Evolutionary conservation across 441 rosid genomes (phyloP).

Genomic region (Populus trichocarpa): DNA sequence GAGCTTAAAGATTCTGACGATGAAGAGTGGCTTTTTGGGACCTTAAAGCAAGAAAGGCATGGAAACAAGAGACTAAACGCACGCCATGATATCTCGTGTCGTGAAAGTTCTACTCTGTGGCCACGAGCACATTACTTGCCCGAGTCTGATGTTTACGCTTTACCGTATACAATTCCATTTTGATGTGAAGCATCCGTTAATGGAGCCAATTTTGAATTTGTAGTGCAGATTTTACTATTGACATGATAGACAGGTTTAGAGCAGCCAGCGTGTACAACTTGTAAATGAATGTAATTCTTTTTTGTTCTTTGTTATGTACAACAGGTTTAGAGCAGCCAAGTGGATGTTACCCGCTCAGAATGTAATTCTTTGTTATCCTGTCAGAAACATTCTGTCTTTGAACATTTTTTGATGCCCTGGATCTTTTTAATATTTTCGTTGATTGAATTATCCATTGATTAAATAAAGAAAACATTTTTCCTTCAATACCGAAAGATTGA

Average conservation of each 20-base stretch:
- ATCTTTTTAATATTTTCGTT: no score
- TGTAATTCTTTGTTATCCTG: background rate
- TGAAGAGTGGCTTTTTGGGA: slow-evolving; percentile 37
- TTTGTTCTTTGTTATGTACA: no score
- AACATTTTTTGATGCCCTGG: background rate
- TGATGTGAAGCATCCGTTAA: slow-evolving; percentile 11
- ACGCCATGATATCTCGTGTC: background rate
- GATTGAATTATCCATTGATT: background rate
- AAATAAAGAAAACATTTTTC: background rate
- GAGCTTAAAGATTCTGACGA: slow-evolving; percentile 21
- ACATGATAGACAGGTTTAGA: background rate
- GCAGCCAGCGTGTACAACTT: background rate
- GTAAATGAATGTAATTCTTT: background rate
- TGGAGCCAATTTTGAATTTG: background rate
- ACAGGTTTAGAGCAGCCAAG: background rate
- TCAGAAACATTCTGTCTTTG: background rate
- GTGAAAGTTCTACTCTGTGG: slow-evolving; percentile 14
- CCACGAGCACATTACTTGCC: slow-evolving; percentile 41
- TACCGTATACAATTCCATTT: slow-evolving; percentile 66
- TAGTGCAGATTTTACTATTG: background rate
- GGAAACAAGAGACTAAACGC: slow-evolving; percentile 18
- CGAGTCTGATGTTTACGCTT: slow-evolving; percentile 40
- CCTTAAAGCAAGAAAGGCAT: slow-evolving; percentile 14
- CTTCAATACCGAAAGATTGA: background rate
- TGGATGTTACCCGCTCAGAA: background rate